phyloP scores from a whole-genome alignment of 202 grass and related monocot species.

The Schoenoplectus tabernaemontani region DNA sequence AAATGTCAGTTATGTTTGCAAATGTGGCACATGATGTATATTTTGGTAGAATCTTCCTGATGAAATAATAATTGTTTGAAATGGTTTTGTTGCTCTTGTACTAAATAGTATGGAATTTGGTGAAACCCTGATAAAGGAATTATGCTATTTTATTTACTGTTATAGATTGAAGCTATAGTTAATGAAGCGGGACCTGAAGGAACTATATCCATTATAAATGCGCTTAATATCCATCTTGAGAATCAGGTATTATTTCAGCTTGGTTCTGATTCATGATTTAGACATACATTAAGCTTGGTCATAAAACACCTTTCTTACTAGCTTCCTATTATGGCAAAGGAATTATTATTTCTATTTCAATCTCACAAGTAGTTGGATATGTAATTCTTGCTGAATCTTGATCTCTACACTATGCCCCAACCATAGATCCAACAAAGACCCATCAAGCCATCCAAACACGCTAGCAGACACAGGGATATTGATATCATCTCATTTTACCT shows the following conservation, averaged over 20 bases:
- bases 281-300: not conserved
- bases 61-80: not conserved
- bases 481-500: not conserved
- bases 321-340: not conserved
- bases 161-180: slow-evolving; percentile 75
- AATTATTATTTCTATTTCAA: not conserved
- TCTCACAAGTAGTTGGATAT: not conserved
- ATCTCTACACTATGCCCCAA: not conserved
- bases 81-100: not conserved
- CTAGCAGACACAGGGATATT: not conserved
- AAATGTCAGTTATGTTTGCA: not conserved
- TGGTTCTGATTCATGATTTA: not conserved
- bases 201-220: slow-evolving; percentile 51
- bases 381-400: not conserved
- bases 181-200: slow-evolving; percentile 51
- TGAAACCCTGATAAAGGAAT: not conserved
- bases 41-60: not conserved
- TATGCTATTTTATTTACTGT: slow-evolving; percentile 1
- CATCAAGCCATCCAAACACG: not conserved
- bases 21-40: not conserved
- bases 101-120: not conserved
- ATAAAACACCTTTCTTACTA: not conserved
- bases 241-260: slow-evolving; percentile 51
- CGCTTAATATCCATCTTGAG: slow-evolving; percentile 54
- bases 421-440: not conserved